Base-by-base conservation (phyloP, 2,329 filamentous ascomycete genomes). In the Sarocladium brachiariae region DNA sequence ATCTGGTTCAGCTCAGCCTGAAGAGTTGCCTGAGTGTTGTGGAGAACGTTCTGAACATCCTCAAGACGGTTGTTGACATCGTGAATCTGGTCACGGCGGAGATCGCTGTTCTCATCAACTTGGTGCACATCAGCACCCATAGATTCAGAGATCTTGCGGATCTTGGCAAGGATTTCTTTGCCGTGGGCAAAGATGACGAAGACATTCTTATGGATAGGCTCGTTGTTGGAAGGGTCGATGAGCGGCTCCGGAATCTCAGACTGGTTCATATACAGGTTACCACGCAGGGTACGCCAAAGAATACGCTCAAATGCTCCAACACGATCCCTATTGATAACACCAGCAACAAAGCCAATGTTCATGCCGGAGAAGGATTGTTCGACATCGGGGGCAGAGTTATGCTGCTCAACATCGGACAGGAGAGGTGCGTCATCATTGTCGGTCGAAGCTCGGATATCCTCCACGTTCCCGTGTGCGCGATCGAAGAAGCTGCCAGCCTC, bases 211-310 rank as follows among this genome's bases (percentile, higher is more conserved):
- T 87, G 83, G 60, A 95, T 79, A 56, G 88, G 78, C 71, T 97
- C 92, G 66, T 97, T 96, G 72, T 83, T 96, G 64, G 86, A 80
- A 14, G 93, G 92, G 67, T 99, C 89, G 65, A 96, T 78, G 59
- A 99, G 86, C 33, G 89, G 83, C 67, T 99, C 92, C 7, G 90
- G 85, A 55, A 99, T 99, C 76, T 99, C 93, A 35, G 92, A 92
- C 75, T 99, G 95, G 72, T 99, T 99, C 93, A 99, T 99, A 78
- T 97, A 99, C 56, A 99, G 75, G 70, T 99, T 99, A 62, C 93
- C 93, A 67, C 93, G 89, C 37, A 99, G 81, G 0, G 95, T 96
- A 62, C 93, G 84, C 93, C 93, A 99, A 49, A 99, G 77, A 59
- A 99, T 99, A 53, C 93, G 86, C 73, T 99, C 95, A 65, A 99